Evolutionary conservation across 148 eudicot genomes (phyloP).

Genomic region (Camellia lanceoleosa): DNA sequence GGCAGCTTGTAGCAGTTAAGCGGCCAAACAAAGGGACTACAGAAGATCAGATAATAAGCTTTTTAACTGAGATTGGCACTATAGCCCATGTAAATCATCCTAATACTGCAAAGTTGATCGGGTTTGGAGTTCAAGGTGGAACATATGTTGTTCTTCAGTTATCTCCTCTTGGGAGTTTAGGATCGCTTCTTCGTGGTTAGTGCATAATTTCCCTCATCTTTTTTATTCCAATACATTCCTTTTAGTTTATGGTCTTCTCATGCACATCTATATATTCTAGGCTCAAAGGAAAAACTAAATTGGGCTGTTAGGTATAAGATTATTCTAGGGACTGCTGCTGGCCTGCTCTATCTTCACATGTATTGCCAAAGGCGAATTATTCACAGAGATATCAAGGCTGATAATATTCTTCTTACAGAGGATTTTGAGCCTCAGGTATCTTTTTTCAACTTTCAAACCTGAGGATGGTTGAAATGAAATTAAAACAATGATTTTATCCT

Average conservation of each 20-base stretch:
- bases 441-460: slow-evolving; percentile 14
- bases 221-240: not conserved
- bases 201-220: not conserved
- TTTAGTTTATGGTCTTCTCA: not conserved
- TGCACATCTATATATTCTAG: slow-evolving; percentile 27
- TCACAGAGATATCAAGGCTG: slow-evolving; percentile 93
- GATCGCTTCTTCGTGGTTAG: slow-evolving; percentile 67
- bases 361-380: slow-evolving; percentile 78
- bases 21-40: slow-evolving; percentile 50
- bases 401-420: slow-evolving; percentile 76
- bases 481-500: not conserved
- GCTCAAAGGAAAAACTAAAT: slow-evolving; percentile 44
- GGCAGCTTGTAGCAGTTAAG: slow-evolving; percentile 67
- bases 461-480: slow-evolving; percentile 2
- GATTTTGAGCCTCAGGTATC: slow-evolving; percentile 80
- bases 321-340: slow-evolving; percentile 74
- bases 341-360: slow-evolving; percentile 79
- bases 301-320: slow-evolving; percentile 75
- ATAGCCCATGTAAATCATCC: slow-evolving; percentile 84
- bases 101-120: slow-evolving; percentile 73
- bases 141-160: slow-evolving; percentile 62
- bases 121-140: slow-evolving; percentile 80
- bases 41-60: slow-evolving; percentile 53
- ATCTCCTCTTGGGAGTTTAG: slow-evolving; percentile 78
- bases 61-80: slow-evolving; percentile 75